Conservation (phyloP, 75 land plant species). For the Gnetum montanum region DNA sequence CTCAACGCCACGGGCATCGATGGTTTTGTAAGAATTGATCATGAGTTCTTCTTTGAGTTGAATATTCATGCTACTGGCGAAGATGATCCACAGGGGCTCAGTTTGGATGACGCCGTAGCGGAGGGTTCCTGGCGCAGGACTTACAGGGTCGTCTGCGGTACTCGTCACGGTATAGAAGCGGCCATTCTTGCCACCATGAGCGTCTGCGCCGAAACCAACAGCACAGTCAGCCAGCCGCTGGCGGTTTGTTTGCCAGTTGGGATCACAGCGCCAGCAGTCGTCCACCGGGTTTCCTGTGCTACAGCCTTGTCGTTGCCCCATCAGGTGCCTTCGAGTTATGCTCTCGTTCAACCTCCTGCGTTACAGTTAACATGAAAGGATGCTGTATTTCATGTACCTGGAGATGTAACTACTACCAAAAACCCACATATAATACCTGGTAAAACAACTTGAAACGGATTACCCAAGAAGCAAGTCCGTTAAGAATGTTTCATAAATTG, state of each 20-base stretch:
- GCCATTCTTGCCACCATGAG: conserved; percentile 19
- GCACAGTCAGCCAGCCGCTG: conserved; percentile 27
- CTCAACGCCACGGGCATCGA: conserved; percentile 22
- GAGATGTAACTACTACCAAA: no score
- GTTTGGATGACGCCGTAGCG: conserved; percentile 19
- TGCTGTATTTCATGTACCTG: no score
- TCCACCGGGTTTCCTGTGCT: conserved; percentile 21
- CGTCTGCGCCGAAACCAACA: conserved; percentile 24
- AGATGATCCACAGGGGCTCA: conserved; percentile 26
- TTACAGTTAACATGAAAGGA: no score
- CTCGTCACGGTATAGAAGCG: conserved; percentile 19
- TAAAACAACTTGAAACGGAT: no score
- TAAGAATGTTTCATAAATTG: no score
- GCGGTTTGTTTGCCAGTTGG: conserved; percentile 20
- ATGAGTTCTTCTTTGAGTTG: conserved; percentile 21
- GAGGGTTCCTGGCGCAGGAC: conserved; percentile 21
- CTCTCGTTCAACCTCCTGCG: no score
- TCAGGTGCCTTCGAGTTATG: no score
- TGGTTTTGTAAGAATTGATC: conserved; percentile 23
- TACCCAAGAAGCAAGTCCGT: no score
- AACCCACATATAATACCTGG: no score
- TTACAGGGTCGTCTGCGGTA: conserved; percentile 18
- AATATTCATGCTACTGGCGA: conserved; percentile 15
- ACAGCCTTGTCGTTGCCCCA: no score
- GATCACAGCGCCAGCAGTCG: conserved; percentile 27